Percentiles rank a stretch among this genome's conserved stretches.
Conservation (phyloP, 1,284 basidiomycete species). For the Microbotryum intermedium region DNA sequence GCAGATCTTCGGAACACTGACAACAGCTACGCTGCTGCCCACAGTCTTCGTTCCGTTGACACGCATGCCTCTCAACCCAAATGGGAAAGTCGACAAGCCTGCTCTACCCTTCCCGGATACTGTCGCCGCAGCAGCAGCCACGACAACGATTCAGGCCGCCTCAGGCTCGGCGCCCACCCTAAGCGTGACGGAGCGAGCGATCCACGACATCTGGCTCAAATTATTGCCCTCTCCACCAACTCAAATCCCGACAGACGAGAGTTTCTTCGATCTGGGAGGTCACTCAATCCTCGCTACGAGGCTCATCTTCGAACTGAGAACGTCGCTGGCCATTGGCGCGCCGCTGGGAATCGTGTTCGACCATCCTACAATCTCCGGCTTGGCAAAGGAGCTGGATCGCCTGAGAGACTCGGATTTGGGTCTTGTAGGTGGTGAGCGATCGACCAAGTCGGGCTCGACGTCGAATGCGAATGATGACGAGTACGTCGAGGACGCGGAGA, state of each 20-base stretch:
- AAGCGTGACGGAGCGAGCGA: constrained; percentile 66
- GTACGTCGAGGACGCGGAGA: constrained; percentile 74
- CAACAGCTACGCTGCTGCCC: not conserved
- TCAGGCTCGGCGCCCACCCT: constrained; percentile 39
- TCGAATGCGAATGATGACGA: constrained; percentile 39
- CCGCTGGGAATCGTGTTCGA: constrained; percentile 92
- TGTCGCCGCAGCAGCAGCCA: constrained; percentile 53
- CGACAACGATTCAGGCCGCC: constrained; percentile 31
- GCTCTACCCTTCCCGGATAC: constrained; percentile 98
- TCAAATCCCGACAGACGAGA: constrained; percentile 79
- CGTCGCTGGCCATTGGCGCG: constrained; percentile 80
- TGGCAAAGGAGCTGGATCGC: constrained; percentile 69
- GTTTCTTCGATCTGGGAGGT: constrained; percentile 96
- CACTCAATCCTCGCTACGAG: constrained; percentile 97
- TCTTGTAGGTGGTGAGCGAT: constrained; percentile 44
- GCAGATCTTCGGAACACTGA: not conserved
- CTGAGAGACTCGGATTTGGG: constrained; percentile 75
- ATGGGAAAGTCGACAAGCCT: constrained; percentile 98
- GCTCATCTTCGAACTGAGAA: constrained; percentile 93
- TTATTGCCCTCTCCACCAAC: constrained; percentile 74
- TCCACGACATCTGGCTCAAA: constrained; percentile 72
- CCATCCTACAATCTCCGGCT: constrained; percentile 73
- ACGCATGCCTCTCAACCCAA: constrained; percentile 96
- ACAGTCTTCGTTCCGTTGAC: constrained; percentile 86
- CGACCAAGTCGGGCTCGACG: constrained; percentile 33